A percentile compares a stretch with the other conserved stretches of the same genome.
Evolutionary conservation across 768 basidiomycete genomes (phyloP).

Genomic region (Hemileccinum rubropunctum): DNA sequence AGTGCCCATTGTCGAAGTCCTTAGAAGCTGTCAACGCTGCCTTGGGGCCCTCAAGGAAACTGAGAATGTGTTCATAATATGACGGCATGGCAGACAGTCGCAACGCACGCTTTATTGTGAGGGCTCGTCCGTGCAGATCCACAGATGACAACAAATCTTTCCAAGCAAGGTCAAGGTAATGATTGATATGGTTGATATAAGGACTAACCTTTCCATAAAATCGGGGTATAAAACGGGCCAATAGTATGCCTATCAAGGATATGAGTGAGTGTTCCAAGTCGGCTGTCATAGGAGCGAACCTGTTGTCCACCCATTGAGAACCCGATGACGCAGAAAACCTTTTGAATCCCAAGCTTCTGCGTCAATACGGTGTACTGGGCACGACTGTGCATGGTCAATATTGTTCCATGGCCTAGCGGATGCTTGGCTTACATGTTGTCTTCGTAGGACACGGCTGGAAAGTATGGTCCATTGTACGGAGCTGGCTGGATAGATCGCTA

Average conservation of each 20-base stretch:
- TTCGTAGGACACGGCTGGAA: constrained; percentile 52
- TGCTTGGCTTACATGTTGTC: constrained; percentile 49
- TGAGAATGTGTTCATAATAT: constrained; percentile 13
- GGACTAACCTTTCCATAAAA: constrained; percentile 43
- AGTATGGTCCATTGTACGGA: constrained; percentile 59
- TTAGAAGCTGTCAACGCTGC: constrained; percentile 50
- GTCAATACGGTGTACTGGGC: constrained; percentile 53
- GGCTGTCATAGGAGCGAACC: constrained; percentile 16
- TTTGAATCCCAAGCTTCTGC: constrained; percentile 42
- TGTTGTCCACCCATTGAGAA: constrained; percentile 62
- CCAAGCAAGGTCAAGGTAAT: neutral
- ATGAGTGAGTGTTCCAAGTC: neutral
- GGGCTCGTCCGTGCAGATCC: constrained; percentile 55
- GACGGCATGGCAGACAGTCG: neutral
- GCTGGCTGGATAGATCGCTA: constrained; percentile 35
- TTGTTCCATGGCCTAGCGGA: neutral
- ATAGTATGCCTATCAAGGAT: constrained; percentile 45
- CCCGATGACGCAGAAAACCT: constrained; percentile 47
- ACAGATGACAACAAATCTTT: constrained; percentile 50
- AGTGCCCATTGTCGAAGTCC: constrained; percentile 54
- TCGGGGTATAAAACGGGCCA: constrained; percentile 58
- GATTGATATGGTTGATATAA: neutral
- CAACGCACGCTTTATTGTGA: constrained; percentile 50
- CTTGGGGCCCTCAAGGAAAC: constrained; percentile 61
- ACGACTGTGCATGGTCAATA: constrained; percentile 33